Evolutionary conservation across 805 yeast species (phyloP).

Genomic region (Wickerhamomyces canadensis): DNA sequence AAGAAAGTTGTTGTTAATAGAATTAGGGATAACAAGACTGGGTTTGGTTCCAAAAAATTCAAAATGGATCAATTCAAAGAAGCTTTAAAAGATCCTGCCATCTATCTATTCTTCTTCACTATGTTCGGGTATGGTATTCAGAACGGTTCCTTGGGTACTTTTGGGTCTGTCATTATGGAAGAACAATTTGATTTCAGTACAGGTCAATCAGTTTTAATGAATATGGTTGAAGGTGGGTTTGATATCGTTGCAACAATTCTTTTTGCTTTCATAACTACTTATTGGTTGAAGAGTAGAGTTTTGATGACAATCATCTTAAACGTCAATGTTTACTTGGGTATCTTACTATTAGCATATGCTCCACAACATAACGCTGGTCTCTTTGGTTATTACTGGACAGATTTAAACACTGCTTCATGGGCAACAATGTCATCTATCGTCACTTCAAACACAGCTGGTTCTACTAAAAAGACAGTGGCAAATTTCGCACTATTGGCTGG

Average conservation of each 20-base stretch:
- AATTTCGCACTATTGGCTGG: constrained; percentile 41
- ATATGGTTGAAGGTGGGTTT: constrained; percentile 29
- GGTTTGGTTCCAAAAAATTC: constrained; percentile 40
- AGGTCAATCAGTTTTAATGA: constrained; percentile 26
- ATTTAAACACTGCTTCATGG: constrained; percentile 1
- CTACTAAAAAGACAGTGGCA: constrained; percentile 45
- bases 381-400: constrained; percentile 9
- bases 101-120: constrained; percentile 32
- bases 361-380: constrained; percentile 3
- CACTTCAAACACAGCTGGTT: constrained; percentile 34
- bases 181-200: constrained; percentile 21
- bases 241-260: constrained; percentile 24
- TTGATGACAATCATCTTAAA: neutral
- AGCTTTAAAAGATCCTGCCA: constrained; percentile 34
- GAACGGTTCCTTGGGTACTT: constrained; percentile 41
- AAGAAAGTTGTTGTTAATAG: constrained; percentile 34
- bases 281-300: constrained; percentile 1
- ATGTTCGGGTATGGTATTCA: constrained; percentile 29
- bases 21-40: constrained; percentile 38
- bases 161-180: constrained; percentile 31
- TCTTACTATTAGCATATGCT: constrained; percentile 1
- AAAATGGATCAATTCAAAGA: constrained; percentile 40
- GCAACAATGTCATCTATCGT: constrained; percentile 1
- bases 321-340: neutral
- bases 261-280: constrained; percentile 23